Evolutionary conservation across 495 filamentous ascomycete species (phyloP).

Genomic region (Tricharina praecox): DNA sequence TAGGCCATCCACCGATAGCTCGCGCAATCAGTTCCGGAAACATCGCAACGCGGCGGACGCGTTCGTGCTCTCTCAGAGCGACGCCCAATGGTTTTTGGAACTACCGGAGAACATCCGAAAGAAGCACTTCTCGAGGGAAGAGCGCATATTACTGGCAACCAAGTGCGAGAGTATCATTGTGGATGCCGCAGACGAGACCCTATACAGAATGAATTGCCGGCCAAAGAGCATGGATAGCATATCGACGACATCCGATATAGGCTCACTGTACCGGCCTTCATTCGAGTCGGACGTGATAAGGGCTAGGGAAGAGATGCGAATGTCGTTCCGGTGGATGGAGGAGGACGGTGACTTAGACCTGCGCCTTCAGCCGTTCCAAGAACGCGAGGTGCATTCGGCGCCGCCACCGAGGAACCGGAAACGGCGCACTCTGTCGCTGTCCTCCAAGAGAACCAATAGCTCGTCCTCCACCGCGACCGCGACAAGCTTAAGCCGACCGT

Average conservation of each 20-base stretch:
- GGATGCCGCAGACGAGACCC: conserved; percentile 54
- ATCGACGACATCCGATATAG: conserved; percentile 11
- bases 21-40: conserved; percentile 28
- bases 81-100: conserved; percentile 52
- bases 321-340: conserved; percentile 65
- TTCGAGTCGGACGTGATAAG: conserved; percentile 25
- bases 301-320: conserved; percentile 42
- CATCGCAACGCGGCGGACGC: conserved; percentile 21
- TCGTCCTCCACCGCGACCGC: conserved; percentile 14
- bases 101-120: conserved; percentile 55
- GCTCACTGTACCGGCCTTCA: conserved; percentile 15
- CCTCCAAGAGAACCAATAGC: conserved; percentile 19
- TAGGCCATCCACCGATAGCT: conserved; percentile 29
- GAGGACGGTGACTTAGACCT: conserved; percentile 61
- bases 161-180: conserved; percentile 42
- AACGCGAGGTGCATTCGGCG: conserved; percentile 1
- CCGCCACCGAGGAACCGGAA: conserved; percentile 3
- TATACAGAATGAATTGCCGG: conserved; percentile 33
- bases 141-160: conserved; percentile 46
- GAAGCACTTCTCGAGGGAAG: conserved; percentile 54
- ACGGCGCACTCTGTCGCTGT: conserved; percentile 19
- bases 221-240: conserved; percentile 28
- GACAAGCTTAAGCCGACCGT: conserved; percentile 12
- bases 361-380: conserved; percentile 32
- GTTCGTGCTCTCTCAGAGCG: conserved; percentile 34